Base-by-base conservation (phyloP, 2,329 filamentous ascomycete species). In the Diaporthe sp. region DNA sequence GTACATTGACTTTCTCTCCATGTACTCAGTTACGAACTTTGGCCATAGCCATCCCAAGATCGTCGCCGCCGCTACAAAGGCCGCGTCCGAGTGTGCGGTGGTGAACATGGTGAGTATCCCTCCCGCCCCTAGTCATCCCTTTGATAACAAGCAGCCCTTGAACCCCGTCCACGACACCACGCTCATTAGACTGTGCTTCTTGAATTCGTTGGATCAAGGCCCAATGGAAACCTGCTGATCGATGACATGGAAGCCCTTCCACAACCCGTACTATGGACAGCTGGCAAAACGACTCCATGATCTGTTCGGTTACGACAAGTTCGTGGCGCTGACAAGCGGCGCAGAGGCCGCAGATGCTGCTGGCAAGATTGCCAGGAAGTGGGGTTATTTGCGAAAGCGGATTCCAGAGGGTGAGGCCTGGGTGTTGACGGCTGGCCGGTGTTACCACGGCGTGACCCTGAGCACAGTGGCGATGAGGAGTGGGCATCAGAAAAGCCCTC, bases 41-140 rank as follows among this genome's bases (percentile, higher is more conserved):
- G 74, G 74, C 34, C 74, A 76, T n/a, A 76, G 71, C 22, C 74
- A 76, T 44, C 74, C 74, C 17, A 76, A 67, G 28, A 72, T 76
- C 46, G 62, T 74, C 22, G 74, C 74, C 28, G 74, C 74, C n/a
- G 73, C 73, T 67, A 61, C 61, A n/a, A 49, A 71, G 31, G 65
- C 65, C 15, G 46, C 46, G 9, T 68, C 46, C 8, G 65, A 53
- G 31, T 68, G 65, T 31, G 65, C 65, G n/a, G 65, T 68, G n/a
- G 65, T 68, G 46, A 68, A 68, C 17, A 68, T 68, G 65, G 65
- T 53, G 25, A 25, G 31, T 39, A 53, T 15, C 19, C 8, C 19
- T 22, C 8, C 15, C 31, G 31, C 28, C 34, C 31, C 10, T 12
- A 17, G 22, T 28, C 12, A 4, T 19, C 12, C 13, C 34, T 28